A percentile compares a stretch with the other conserved stretches of the same genome.
These are phyloP conservation scores for Juglanconis juglandina DNA, from an alignment of 2,329 filamentous ascomycete species.

Conservation along the genomic window DNA sequence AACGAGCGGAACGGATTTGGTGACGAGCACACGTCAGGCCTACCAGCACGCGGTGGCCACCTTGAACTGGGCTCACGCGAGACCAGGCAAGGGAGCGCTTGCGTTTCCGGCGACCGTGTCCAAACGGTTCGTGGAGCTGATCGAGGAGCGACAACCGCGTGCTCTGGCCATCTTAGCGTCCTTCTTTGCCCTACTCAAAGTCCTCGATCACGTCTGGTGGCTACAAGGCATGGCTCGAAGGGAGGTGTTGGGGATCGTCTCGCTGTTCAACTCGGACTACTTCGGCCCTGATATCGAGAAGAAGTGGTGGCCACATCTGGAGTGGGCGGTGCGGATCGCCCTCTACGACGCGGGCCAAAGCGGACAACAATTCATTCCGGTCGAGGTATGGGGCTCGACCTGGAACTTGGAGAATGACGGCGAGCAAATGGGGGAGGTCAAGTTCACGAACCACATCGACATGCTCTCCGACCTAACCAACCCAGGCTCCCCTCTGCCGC, in stretches of 20 bases:
- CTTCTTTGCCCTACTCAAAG: conserved; percentile 64
- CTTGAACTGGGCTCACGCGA: conserved; percentile 63
- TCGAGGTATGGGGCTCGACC: conserved; percentile 55
- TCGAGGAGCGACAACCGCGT: conserved; percentile 57
- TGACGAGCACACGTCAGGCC: conserved; percentile 44
- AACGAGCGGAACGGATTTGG: conserved; percentile 24
- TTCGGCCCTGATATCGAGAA: conserved; percentile 34
- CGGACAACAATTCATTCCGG: conserved; percentile 44
- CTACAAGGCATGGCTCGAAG: conserved; percentile 62
- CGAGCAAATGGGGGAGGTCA: conserved; percentile 27
- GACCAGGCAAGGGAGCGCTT: conserved; percentile 55
- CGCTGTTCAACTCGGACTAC: conserved; percentile 55
- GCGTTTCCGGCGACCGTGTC: conserved; percentile 64
- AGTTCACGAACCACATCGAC: conserved; percentile 44
- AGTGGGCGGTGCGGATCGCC: conserved; percentile 59
- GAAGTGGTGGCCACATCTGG: conserved; percentile 58
- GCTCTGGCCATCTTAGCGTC: conserved; percentile 62
- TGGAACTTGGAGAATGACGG: conserved; percentile 42
- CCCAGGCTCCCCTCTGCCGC: conserved; percentile 4
- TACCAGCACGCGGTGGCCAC: conserved; percentile 65
- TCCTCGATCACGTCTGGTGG: conserved; percentile 66
- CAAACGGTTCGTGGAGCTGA: conserved; percentile 56
- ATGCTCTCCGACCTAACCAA: conserved; percentile 39
- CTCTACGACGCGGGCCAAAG: conserved; percentile 51
- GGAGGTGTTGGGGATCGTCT: conserved; percentile 62